phyloP scores from a whole-genome alignment of 2,329 filamentous ascomycete genomes.

The Exophiala aquamarina region DNA sequence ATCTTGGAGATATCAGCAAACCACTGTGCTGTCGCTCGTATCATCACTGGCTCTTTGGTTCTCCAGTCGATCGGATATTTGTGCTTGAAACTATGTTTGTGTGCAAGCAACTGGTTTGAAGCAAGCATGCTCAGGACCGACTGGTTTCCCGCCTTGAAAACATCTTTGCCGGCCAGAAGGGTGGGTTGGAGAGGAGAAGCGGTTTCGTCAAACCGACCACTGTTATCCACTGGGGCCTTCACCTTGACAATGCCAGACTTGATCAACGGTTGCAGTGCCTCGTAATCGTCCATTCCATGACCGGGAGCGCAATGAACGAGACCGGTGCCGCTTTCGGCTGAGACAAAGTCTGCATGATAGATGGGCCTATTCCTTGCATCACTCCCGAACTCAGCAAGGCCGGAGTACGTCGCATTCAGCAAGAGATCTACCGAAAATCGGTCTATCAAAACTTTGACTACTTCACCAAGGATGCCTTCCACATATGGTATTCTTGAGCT shows the following conservation, averaged over 20 bases:
- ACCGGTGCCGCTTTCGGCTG: constrained; percentile 84
- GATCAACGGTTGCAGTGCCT: constrained; percentile 55
- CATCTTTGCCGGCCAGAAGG: constrained; percentile 68
- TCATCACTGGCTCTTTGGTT: constrained; percentile 87
- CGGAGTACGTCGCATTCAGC: constrained; percentile 57
- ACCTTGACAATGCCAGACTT: constrained; percentile 19
- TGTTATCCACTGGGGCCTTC: constrained; percentile 74
- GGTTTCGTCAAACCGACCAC: constrained; percentile 76
- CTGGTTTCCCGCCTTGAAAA: constrained; percentile 68
- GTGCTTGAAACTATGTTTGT: constrained; percentile 71
- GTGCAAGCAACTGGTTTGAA: constrained; percentile 61
- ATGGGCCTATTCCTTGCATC: constrained; percentile 64
- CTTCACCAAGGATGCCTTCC: constrained; percentile 51
- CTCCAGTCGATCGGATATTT: constrained; percentile 99
- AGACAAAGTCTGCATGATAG: constrained; percentile 84
- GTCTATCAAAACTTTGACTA: constrained; percentile 33
- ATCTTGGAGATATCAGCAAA: constrained; percentile 89
- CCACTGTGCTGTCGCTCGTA: constrained; percentile 94
- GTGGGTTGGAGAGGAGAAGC: constrained; percentile 71
- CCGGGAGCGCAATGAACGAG: constrained; percentile 94
- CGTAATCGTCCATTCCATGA: constrained; percentile 95
- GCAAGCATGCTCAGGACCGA: constrained; percentile 70
- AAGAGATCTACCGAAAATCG: constrained; percentile 66
- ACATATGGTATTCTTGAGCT: constrained; percentile 65
- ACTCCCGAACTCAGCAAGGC: constrained; percentile 69